A percentile compares a stretch with the other conserved stretches of the same genome.
Conservation (phyloP, 2,329 filamentous ascomycete species). For the Colletotrichum aenigma region DNA sequence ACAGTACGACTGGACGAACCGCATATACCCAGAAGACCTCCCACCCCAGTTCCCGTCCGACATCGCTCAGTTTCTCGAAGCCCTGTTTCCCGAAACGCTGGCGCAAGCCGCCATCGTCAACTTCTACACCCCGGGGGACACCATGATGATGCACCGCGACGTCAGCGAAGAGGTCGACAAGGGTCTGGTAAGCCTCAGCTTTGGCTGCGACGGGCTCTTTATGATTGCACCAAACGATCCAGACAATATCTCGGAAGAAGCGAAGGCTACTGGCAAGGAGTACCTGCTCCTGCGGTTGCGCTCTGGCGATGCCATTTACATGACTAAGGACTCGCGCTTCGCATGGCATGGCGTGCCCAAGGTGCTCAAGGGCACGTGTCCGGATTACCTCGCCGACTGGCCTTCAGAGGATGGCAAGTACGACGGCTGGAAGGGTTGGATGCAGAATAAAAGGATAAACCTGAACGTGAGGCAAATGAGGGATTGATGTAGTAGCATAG, state of each 20-base stretch:
- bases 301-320: slow-evolving; percentile 90
- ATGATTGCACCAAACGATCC: slow-evolving; percentile 70
- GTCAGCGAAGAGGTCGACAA: slow-evolving; percentile 84
- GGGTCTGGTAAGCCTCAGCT: slow-evolving; percentile 82
- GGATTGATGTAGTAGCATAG: slow-evolving; percentile 37
- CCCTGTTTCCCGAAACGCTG: slow-evolving; percentile 76
- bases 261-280: slow-evolving; percentile 38
- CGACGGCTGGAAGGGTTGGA: slow-evolving; percentile 82
- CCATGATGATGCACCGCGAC: slow-evolving; percentile 90
- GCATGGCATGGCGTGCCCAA: slow-evolving; percentile 97
- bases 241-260: slow-evolving; percentile 25
- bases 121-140: slow-evolving; percentile 88
- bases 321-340: slow-evolving; percentile 81
- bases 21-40: slow-evolving; percentile 73
- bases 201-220: slow-evolving; percentile 91
- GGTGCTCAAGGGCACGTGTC: slow-evolving; percentile 80
- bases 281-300: slow-evolving; percentile 70
- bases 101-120: slow-evolving; percentile 94
- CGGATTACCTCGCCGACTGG: slow-evolving; percentile 75
- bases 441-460: slow-evolving; percentile 86
- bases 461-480: slow-evolving; percentile 92
- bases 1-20: slow-evolving; percentile 95
- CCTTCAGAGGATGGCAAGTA: slow-evolving; percentile 63
- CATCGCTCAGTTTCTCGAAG: slow-evolving; percentile 68
- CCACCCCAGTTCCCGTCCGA: slow-evolving; percentile 79